A percentile compares a stretch with the other conserved stretches of the same genome.
Evolutionary conservation across 257 asterid species (phyloP).

Genomic region (Euphrasia confusa): DNA sequence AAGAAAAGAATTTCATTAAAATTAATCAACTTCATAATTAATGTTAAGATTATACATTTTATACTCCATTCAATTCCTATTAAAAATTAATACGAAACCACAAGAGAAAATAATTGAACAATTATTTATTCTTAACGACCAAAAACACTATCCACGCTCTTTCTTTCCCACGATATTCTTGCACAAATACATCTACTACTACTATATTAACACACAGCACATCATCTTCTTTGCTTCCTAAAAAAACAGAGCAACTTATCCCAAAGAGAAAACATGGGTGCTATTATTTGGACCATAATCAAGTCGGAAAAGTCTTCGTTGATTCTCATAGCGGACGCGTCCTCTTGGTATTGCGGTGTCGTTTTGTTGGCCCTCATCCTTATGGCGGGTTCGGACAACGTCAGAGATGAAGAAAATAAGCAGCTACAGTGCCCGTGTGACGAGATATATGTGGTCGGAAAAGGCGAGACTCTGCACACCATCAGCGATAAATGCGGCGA

Average conservation of each 20-base stretch:
- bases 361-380: slow-evolving; percentile 30
- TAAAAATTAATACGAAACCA: no score
- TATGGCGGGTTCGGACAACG: slow-evolving; percentile 17
- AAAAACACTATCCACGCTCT: no score
- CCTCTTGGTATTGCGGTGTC: slow-evolving; percentile 36
- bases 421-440: slow-evolving; percentile 25
- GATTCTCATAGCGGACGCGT: slow-evolving; percentile 28
- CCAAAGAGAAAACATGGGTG: neutral
- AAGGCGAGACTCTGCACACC: slow-evolving; percentile 42
- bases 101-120: no score
- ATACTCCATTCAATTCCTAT: no score
- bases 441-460: slow-evolving; percentile 39
- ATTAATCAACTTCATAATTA: no score
- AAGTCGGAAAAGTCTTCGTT: neutral
- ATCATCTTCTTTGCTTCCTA: neutral
- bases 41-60: no score
- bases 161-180: neutral
- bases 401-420: slow-evolving; percentile 16
- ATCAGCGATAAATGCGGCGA: slow-evolving; percentile 44
- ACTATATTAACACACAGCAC: neutral
- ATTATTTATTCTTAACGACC: no score
- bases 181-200: neutral
- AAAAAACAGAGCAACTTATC: neutral
- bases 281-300: neutral
- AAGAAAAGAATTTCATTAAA: no score